A percentile compares a stretch with the other conserved stretches of the same genome.
phyloP scores from a whole-genome alignment of 176 grass and related monocot genomes.

The Avena sativa region DNA sequence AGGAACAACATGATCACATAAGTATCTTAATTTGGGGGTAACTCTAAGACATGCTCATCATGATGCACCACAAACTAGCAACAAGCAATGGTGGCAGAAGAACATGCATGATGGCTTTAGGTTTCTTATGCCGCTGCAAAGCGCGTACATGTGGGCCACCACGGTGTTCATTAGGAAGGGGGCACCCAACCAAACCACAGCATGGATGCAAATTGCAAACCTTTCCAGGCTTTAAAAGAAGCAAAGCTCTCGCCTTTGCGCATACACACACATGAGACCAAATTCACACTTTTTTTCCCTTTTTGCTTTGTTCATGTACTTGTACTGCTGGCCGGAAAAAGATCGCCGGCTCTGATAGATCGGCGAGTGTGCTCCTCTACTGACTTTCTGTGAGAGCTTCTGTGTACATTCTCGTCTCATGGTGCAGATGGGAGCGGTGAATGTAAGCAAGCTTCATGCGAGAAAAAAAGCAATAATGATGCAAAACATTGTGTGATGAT shows the following conservation, averaged over 20 bases:
- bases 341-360: conserved; percentile 33
- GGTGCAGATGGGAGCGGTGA: conserved; percentile 20
- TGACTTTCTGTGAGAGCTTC: conserved; percentile 14
- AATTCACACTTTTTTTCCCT: conserved; percentile 46
- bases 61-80: conserved; percentile 49
- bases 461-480: not conserved
- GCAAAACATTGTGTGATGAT: not conserved
- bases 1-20: not conserved
- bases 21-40: conserved; percentile 22
- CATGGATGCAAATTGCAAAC: conserved; percentile 41
- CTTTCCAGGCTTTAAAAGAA: conserved; percentile 73
- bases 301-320: conserved; percentile 1
- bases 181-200: conserved; percentile 13
- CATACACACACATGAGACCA: conserved; percentile 52
- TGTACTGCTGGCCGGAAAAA: conserved; percentile 27
- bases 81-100: conserved; percentile 45
- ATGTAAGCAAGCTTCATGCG: conserved; percentile 27
- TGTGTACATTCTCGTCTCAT: conserved; percentile 12
- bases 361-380: conserved; percentile 24
- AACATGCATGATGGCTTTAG: conserved; percentile 42
- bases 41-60: conserved; percentile 49
- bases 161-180: conserved; percentile 35
- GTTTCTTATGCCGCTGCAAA: conserved; percentile 45
- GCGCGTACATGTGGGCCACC: conserved; percentile 43
- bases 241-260: conserved; percentile 53